Percentiles rank a stretch among this genome's conserved stretches.
phyloP scores from a whole-genome alignment of 768 basidiomycete genomes.

The Tricholoma terreum region DNA sequence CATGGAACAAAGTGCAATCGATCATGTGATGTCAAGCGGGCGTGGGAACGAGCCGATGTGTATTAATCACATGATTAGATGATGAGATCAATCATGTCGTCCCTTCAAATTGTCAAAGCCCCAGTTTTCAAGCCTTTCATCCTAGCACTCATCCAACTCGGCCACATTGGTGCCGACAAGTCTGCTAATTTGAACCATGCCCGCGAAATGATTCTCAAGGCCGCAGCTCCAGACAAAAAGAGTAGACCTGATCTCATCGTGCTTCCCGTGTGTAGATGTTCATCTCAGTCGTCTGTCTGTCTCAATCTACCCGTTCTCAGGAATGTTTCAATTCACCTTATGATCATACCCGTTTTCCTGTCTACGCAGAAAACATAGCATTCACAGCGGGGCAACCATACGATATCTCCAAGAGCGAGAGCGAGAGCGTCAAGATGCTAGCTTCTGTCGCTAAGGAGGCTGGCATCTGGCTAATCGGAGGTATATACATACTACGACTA shows the following conservation, averaged over 20 bases:
- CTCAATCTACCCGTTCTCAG: conserved; percentile 33
- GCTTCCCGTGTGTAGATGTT: conserved; percentile 60
- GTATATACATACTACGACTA: conserved; percentile 33
- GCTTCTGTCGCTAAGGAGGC: conserved; percentile 76
- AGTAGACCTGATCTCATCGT: conserved; percentile 77
- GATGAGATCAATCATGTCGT: neutral
- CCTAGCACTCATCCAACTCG: conserved; percentile 88
- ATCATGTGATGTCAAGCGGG: too few species aligned
- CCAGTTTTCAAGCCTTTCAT: conserved; percentile 66
- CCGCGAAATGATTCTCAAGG: conserved; percentile 71
- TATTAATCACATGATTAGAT: neutral
- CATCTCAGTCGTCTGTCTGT: neutral
- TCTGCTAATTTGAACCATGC: conserved; percentile 80
- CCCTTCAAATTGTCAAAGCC: conserved; percentile 5
- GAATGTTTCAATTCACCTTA: conserved; percentile 92
- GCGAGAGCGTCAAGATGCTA: conserved; percentile 80
- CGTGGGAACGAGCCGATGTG: too few species aligned
- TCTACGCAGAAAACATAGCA: conserved; percentile 77
- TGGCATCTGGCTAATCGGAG: conserved; percentile 90
- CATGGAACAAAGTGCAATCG: too few species aligned
- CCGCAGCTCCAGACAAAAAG: conserved; percentile 40
- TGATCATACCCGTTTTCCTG: conserved; percentile 74
- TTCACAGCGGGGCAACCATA: conserved; percentile 58
- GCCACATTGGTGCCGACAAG: conserved; percentile 70
- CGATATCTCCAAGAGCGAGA: conserved; percentile 50